These are phyloP conservation scores for Skeletonema tropicum DNA, from an alignment of 108 stramenopile species.

Conservation along the genomic window DNA sequence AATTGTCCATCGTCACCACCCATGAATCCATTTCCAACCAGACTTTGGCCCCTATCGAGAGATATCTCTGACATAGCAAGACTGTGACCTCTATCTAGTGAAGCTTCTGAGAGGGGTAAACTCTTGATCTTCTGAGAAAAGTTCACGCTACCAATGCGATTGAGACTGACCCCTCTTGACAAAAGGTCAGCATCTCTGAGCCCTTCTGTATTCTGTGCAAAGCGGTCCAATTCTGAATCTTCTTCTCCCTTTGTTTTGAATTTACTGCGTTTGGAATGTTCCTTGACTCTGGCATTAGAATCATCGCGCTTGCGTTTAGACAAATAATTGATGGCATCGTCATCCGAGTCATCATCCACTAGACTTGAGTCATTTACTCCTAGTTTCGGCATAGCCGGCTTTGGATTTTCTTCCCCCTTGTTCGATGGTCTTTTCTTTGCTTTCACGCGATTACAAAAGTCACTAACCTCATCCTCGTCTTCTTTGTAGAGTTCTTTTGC, in stretches of 20 bases:
- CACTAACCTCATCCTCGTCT: neutral
- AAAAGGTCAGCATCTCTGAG: neutral
- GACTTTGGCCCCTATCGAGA: constrained; percentile 1
- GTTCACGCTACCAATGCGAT: neutral
- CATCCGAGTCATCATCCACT: constrained; percentile 3
- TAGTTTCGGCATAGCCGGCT: neutral
- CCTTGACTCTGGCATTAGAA: neutral
- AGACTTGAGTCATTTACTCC: constrained; percentile 4
- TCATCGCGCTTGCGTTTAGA: neutral
- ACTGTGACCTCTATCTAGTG: constrained; percentile 1
- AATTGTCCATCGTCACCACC: neutral
- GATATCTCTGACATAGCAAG: constrained; percentile 6
- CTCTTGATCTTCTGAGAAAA: constrained; percentile 2
- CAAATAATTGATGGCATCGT: neutral
- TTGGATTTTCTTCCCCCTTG: neutral
- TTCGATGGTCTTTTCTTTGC: neutral
- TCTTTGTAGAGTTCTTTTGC: neutral
- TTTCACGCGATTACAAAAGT: neutral
- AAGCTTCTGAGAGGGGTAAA: neutral
- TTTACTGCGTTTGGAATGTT: neutral
- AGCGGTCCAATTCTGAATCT: neutral
- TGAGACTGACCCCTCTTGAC: neutral
- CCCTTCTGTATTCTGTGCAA: neutral
- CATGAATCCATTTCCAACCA: neutral
- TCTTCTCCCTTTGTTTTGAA: neutral